Evolutionary conservation across 2,329 filamentous ascomycete genomes (phyloP).

Genomic region (Fusarium sp.): DNA sequence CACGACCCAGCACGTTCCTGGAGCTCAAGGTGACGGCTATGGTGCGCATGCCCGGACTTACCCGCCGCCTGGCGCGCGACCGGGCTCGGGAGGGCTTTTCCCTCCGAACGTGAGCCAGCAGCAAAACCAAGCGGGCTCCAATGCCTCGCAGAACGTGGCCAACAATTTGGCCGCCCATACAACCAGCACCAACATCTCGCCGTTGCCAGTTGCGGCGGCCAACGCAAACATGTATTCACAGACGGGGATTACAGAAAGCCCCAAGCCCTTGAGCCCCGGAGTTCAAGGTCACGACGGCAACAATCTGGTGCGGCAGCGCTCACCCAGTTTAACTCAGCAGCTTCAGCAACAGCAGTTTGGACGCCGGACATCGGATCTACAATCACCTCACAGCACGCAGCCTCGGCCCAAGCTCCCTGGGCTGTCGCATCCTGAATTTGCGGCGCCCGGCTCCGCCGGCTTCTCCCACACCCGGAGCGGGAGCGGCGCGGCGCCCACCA

Average conservation of each 20-base stretch:
- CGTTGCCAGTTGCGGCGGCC: slow-evolving; percentile 58
- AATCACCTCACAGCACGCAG: slow-evolving; percentile 63
- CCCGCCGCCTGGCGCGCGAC: slow-evolving; percentile 72
- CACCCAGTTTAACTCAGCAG: slow-evolving; percentile 74
- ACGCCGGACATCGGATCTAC: slow-evolving; percentile 67
- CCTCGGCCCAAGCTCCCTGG: slow-evolving; percentile 54
- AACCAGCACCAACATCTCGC: slow-evolving; percentile 62
- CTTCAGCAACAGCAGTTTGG: slow-evolving; percentile 71
- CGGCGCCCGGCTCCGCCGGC: slow-evolving; percentile 46
- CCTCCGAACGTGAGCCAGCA: slow-evolving; percentile 72
- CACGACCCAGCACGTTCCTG: slow-evolving; percentile 76
- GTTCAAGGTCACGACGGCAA: slow-evolving; percentile 64
- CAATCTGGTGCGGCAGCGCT: slow-evolving; percentile 67
- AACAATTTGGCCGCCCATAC: slow-evolving; percentile 59
- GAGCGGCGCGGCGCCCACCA: slow-evolving; percentile 64
- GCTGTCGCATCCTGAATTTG: slow-evolving; percentile 52
- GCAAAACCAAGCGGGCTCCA: slow-evolving; percentile 63
- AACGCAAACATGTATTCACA: slow-evolving; percentile 76
- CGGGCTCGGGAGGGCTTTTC: slow-evolving; percentile 67
- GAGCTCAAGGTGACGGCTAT: slow-evolving; percentile 60
- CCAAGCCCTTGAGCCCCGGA: slow-evolving; percentile 83
- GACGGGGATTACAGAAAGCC: slow-evolving; percentile 84
- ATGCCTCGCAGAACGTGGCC: slow-evolving; percentile 63
- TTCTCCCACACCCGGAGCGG: slow-evolving; percentile 53
- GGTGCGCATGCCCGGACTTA: slow-evolving; percentile 80